Percentiles rank a stretch among this genome's conserved stretches.
phyloP scores from a whole-genome alignment of 176 grass and related monocot genomes.

The Melocanna baccifera region DNA sequence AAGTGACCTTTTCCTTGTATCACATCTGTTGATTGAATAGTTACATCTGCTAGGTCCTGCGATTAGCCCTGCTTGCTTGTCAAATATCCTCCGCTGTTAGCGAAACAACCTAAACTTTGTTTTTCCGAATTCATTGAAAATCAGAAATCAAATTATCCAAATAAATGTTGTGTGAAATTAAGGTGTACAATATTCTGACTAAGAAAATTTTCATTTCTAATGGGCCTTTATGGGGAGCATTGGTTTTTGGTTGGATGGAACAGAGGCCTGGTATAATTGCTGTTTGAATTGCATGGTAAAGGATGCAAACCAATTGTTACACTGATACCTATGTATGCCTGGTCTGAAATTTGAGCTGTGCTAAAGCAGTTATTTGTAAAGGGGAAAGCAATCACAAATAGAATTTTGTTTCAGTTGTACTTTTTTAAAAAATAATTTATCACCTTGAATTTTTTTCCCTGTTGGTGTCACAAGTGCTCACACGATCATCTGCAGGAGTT shows the following conservation, averaged over 20 bases:
- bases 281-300: background rate
- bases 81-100: background rate
- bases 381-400: background rate
- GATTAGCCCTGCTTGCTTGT: background rate
- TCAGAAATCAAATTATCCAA: background rate
- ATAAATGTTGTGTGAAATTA: background rate
- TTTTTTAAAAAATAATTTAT: background rate
- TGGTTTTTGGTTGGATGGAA: background rate
- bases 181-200: background rate
- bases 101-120: background rate
- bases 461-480: background rate
- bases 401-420: background rate
- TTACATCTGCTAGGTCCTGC: background rate
- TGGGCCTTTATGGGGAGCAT: background rate
- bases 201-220: background rate
- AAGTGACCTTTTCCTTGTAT: background rate
- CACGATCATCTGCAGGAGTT: slow-evolving; percentile 46
- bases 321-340: background rate
- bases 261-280: background rate
- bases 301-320: background rate
- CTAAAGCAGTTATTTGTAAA: background rate
- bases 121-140: background rate
- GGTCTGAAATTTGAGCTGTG: background rate
- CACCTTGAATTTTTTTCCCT: background rate
- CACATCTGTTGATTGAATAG: background rate